Evolutionary conservation across 208 protist genomes (phyloP).

Genomic region (Strigomonas galati): DNA sequence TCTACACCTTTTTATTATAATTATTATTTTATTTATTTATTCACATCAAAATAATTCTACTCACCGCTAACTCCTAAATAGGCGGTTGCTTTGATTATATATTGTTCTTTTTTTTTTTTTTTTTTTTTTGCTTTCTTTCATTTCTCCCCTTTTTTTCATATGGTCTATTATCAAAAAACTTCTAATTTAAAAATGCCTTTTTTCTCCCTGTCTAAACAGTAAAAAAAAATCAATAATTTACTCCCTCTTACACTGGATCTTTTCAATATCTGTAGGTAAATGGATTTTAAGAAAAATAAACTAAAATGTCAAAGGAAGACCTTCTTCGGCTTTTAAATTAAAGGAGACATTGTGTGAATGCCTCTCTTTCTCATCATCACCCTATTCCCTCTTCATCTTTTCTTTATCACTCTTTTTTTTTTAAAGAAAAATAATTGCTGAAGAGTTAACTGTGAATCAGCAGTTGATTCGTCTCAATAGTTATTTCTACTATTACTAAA

Average conservation of each 20-base stretch:
- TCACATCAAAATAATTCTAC: background rate
- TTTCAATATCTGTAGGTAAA: background rate
- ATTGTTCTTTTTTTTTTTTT: no score
- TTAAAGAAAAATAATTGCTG: slow-evolving; percentile 11
- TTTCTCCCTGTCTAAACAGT: background rate
- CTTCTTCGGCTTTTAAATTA: background rate
- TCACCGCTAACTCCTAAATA: no score
- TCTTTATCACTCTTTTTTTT: slow-evolving; percentile 5
- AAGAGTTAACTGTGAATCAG: background rate
- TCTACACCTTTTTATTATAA: background rate
- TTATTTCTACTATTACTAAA: no score
- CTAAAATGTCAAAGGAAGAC: background rate
- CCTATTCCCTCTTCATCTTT: background rate
- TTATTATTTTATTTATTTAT: slow-evolving; percentile 9
- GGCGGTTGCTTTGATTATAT: no score
- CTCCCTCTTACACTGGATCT: background rate
- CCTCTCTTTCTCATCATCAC: background rate
- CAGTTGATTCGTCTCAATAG: no score
- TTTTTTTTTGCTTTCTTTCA: no score
- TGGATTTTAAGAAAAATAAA: background rate
- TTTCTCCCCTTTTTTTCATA: no score
- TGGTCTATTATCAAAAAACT: no score
- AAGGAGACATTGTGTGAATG: background rate
- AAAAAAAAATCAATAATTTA: background rate
- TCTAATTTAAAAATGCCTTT: no score